These are phyloP conservation scores for Marasmius sp. DNA, from an alignment of 1,284 basidiomycete species.

Conservation along the genomic window DNA sequence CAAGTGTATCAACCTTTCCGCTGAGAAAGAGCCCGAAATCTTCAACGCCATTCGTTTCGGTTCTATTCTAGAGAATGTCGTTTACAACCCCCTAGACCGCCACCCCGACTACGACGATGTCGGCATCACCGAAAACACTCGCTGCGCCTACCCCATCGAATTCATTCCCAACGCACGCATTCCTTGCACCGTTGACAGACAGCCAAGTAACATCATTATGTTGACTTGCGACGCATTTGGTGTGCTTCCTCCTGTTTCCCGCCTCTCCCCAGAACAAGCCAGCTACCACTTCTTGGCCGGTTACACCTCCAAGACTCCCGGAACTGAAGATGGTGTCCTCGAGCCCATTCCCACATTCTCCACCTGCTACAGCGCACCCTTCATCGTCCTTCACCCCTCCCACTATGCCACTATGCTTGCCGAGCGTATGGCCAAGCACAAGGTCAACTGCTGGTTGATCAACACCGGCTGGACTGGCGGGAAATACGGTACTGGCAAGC, in stretches of 20 bases:
- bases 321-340: slow-evolving; percentile 96
- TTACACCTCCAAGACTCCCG: slow-evolving; percentile 97
- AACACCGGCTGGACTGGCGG: slow-evolving; percentile 99
- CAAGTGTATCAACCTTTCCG: slow-evolving; percentile 96
- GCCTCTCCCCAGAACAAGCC: slow-evolving; percentile 91
- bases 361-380: slow-evolving; percentile 98
- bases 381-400: slow-evolving; percentile 95
- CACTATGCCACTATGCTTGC: slow-evolving; percentile 98
- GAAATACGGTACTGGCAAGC: slow-evolving; percentile 88
- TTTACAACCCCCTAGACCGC: slow-evolving; percentile 90
- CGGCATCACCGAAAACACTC: slow-evolving; percentile 98
- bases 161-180: slow-evolving; percentile 95
- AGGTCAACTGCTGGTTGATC: slow-evolving; percentile 97
- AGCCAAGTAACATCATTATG: slow-evolving; percentile 97
- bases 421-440: slow-evolving; percentile 88
- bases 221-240: slow-evolving; percentile 98
- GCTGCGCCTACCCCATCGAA: slow-evolving; percentile 97
- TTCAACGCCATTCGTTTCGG: slow-evolving; percentile 95
- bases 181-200: slow-evolving; percentile 81
- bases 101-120: slow-evolving; percentile 95
- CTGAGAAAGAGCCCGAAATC: slow-evolving; percentile 98
- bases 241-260: slow-evolving; percentile 95
- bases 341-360: slow-evolving; percentile 99
- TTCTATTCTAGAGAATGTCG: slow-evolving; percentile 98
- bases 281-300: slow-evolving; percentile 97